Conservation (phyloP, 2,329 filamentous ascomycete species). For the Nothophoma quercina region DNA sequence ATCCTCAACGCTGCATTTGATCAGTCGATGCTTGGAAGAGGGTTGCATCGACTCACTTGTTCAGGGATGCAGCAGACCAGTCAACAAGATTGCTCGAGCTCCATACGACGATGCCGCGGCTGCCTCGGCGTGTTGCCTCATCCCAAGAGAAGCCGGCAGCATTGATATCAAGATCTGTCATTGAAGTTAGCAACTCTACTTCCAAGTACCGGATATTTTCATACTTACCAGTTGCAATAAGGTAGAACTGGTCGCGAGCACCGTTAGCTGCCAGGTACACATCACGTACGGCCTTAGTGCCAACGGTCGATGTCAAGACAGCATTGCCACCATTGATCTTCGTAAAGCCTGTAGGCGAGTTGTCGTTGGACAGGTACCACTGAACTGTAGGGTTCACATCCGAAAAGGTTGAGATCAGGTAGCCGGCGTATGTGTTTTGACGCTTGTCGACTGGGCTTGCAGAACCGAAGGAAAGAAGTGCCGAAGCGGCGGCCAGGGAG, state of each 20-base stretch:
- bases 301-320: conserved; percentile 18
- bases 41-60: too few relatives aligned
- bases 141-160: conserved; percentile 19
- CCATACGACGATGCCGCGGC: conserved; percentile 19
- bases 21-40: too few relatives aligned
- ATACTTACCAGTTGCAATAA: conserved; percentile 14
- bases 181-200: too few relatives aligned
- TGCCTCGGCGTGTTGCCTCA: conserved; percentile 14
- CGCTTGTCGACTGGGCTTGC: neutral
- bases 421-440: conserved; percentile 8
- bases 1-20: conserved; percentile 18
- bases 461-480: neutral
- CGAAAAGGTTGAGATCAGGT: conserved; percentile 19
- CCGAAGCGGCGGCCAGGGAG: neutral
- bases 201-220: too few relatives aligned
- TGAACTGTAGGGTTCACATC: conserved; percentile 15
- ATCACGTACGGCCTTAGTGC: conserved; percentile 22
- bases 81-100: conserved; percentile 16
- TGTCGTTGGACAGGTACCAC: conserved; percentile 14
- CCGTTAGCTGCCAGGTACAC: conserved; percentile 16
- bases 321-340: conserved; percentile 18
- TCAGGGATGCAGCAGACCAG: conserved; percentile 17
- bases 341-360: conserved; percentile 17
- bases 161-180: conserved; percentile 10
- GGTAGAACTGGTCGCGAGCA: conserved; percentile 13